phyloP scores from a whole-genome alignment of 2,329 filamentous ascomycete species.

The Hymenoscyphus albidus region DNA sequence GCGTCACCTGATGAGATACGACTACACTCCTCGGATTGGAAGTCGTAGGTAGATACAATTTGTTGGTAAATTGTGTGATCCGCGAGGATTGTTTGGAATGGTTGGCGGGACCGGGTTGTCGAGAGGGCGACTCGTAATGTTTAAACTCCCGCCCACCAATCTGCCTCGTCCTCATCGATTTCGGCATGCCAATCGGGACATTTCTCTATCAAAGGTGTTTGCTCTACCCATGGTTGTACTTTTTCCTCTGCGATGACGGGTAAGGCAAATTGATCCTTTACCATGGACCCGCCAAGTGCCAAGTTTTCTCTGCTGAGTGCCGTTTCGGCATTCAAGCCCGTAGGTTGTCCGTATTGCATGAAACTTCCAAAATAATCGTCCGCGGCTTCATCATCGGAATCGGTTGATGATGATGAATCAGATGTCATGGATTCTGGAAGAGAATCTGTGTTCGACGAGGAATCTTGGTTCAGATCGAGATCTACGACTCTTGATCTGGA shows the following conservation, averaged over 20 bases:
- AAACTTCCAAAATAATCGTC: neutral
- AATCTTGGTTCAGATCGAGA: neutral
- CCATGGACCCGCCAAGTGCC: neutral
- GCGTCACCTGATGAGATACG: neutral
- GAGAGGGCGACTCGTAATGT: neutral
- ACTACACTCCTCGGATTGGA: neutral
- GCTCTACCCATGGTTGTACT: neutral
- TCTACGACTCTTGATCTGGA: neutral
- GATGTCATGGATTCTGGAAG: neutral
- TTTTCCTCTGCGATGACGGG: neutral
- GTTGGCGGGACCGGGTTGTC: too few species aligned
- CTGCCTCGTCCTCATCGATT: neutral
- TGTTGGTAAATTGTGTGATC: neutral
- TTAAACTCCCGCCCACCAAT: conserved; percentile 1
- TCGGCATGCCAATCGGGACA: neutral
- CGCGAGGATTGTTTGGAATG: neutral
- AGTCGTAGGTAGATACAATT: neutral
- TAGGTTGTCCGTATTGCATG: neutral
- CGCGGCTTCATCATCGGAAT: neutral
- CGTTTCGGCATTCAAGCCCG: neutral
- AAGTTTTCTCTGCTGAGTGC: neutral
- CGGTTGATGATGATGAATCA: neutral
- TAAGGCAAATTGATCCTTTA: neutral
- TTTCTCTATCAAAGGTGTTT: neutral
- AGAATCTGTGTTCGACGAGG: neutral